phyloP scores from a whole-genome alignment of 2,329 filamentous ascomycete genomes.

The Fusarium nelsonii region DNA sequence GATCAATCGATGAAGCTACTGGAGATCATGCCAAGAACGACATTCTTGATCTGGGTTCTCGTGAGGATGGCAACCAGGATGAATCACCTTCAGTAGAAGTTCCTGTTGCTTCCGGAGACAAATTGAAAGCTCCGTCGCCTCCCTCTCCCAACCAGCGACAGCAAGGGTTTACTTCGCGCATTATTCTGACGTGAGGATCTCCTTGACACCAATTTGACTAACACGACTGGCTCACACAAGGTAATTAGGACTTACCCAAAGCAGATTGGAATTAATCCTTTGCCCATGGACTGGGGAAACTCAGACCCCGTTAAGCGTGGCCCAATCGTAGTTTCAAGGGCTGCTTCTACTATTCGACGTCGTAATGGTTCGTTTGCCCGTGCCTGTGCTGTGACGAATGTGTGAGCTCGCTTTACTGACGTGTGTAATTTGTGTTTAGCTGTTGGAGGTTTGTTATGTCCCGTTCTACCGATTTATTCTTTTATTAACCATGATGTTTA shows the following conservation, averaged over 20 bases:
- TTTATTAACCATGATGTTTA: conserved; percentile 44
- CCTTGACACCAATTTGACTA: conserved; percentile 3
- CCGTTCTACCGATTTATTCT: conserved; percentile 39
- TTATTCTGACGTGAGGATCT: conserved; percentile 64
- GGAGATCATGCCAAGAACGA: conserved; percentile 19
- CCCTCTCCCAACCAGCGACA: conserved; percentile 55
- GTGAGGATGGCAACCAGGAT: conserved; percentile 16
- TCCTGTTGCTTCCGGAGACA: conserved; percentile 23
- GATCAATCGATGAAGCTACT: conserved; percentile 36
- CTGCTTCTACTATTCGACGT: conserved; percentile 78
- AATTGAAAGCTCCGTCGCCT: conserved; percentile 44
- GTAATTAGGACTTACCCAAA: conserved; percentile 81
- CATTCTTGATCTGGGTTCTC: conserved; percentile 23
- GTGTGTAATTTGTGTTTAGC: conserved; percentile 53
- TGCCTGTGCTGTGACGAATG: conserved; percentile 18
- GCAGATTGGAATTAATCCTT: conserved; percentile 92
- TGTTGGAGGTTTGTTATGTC: conserved; percentile 65
- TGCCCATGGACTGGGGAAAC: conserved; percentile 89
- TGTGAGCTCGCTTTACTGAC: conserved; percentile 29
- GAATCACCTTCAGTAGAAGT: conserved; percentile 27
- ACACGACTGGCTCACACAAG: conserved; percentile 21
- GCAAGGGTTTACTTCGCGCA: conserved; percentile 64
- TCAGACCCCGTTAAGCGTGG: conserved; percentile 80
- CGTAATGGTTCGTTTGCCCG: conserved; percentile 75
- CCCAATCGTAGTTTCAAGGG: conserved; percentile 87